Evolutionary conservation across 2,329 filamentous ascomycete species (phyloP), one percentile per base, ranked within the genome.

Genomic region (Colletotrichum karsti): DNA sequence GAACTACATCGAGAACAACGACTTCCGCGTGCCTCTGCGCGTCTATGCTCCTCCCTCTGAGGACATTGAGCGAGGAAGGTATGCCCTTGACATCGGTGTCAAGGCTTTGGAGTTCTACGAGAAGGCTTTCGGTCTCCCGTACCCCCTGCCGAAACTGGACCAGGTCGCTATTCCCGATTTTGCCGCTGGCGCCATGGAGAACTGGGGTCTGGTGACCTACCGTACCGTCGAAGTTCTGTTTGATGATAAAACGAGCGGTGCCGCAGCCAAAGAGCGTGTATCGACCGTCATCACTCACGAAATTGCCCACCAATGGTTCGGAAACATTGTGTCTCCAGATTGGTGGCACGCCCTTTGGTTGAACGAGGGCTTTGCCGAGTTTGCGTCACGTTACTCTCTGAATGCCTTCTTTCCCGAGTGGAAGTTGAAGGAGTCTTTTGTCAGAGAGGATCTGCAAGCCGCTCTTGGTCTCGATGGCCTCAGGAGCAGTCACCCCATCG

Each of bases 271-370:
- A 84, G 93, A 98, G 83, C 91, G 95, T 41, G 93, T 98, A 61
- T 95, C 95, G 58, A 95, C 98, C 80, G 94, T 96, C 42, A 95
- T 98, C 28, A 95, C 98, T 85, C 95, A 98, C 83, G 95, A 98
- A 80, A 85, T 98, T 77, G 95, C 95, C 42, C 95, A 98, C 81
- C 95, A 98, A 81, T 98, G 95, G 95, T 98, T 98, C 76, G 95
- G 95, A 70, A 98, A 98, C 82, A 84, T 98, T 59, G 95, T 98
- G 28, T 98, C 95, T 59, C 98, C 98, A 94, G 94, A 97, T 79
- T 98, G 97, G 87, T 98, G 95, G 95, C 94, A 98, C 80, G 95
- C 95, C 61, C 84, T 98, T 7, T 98, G 95, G 95, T 88, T 98
- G 60, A 98, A 98, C 79, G 94, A 97, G 79, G 94, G 94, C 41